Evolutionary conservation across 2,329 filamentous ascomycete genomes (phyloP), one percentile per base, ranked within the genome.

Genomic region (Cercospora sojina): DNA sequence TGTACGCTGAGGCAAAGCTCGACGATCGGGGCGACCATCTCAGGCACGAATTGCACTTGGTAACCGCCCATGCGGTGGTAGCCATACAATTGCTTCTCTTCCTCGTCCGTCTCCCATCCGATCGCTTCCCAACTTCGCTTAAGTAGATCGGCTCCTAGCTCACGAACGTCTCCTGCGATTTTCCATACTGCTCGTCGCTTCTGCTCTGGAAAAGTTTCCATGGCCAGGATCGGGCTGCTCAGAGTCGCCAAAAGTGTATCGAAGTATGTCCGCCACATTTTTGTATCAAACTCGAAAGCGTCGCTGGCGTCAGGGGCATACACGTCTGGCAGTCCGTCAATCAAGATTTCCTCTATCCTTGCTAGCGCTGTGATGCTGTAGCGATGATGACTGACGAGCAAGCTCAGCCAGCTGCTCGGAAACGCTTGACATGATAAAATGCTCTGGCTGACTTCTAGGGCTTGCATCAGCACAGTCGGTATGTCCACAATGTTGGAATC

Each of bases 171-270:
- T 5, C 95, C 95, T 3, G 94, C 95, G 76, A 99, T 97, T 81
- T 98, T 99, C 95, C 96, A 99, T 1, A 98, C 94, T 0, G 95
- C 94, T 64, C 95, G 85, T 55, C 95, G 85, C 81, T 98, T 99
- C 80, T 99, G 95, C 78, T 99, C 96, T 0, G 95, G 93, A 76
- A 97, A 98, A 0, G 93, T 97, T 77, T 99, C 95, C 41, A 99
- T 85, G 0, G 95, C 93, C 20, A 99, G 85, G 0, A 90, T 91
- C 38, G 93, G 89, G 74, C 93, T 97, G 5, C 92, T 91, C 2
- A 99, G 92, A 3, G 98, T 88, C 75, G 91, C 93, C 29, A 99
- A 84, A 31, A 99, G 82, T 0, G 93, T 94, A 18, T 89, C 90
- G 76, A 99, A 97, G 81, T 97, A 97, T 32, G 90, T 84, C 71